Base-by-base conservation (phyloP, 768 basidiomycete species). In the Daedaleopsis sinensis region DNA sequence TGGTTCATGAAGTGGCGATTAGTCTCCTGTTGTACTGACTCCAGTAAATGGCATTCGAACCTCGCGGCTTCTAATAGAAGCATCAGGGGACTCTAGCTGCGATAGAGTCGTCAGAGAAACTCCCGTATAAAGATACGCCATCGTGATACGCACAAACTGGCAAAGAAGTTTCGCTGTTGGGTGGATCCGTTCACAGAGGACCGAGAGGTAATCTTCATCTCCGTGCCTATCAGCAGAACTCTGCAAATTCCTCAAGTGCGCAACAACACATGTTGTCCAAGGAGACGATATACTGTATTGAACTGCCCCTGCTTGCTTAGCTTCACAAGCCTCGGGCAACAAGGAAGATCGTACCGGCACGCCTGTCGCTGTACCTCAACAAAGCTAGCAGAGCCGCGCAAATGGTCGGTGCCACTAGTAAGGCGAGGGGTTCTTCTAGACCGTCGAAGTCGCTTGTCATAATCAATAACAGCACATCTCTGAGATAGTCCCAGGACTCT, bases 401-500 rank as follows among this genome's bases (percentile, higher is more conserved):
- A 56, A 91, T 71, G 16, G 74, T 70, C 10, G 84, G 79, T 51
- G 78, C 77, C 11, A 81, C 72, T 32, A 86, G 64, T 48, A 87
- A 65, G 11, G 82, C 82, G 24, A 88, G 73, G 2, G 81, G 73
- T 59, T 82, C 82, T 32, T 84, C 79, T 38, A 82, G 80, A 27
- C 71, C 77, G n/a, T 71, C 37, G 57, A 80, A 79, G 44, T 81
- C 72, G 24, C 72, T 76, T n/a, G 78, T 74, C 36, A 84, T 66
- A 38, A 85, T 80, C 39, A 83, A 71, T 7, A 86, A 64, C 7
- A 85, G 66, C 1, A 76, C 71, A 55, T 85, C 82, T 32, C 82
- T 72, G 54, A 91, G 69, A 67, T 82, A 78, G 48, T 82, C 76
- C 82, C 84, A 86, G 48, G 80, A 78, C 67, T 88, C 87, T 11